Conservation (phyloP, 495 filamentous ascomycete genomes). For the Neurospora discreta region DNA sequence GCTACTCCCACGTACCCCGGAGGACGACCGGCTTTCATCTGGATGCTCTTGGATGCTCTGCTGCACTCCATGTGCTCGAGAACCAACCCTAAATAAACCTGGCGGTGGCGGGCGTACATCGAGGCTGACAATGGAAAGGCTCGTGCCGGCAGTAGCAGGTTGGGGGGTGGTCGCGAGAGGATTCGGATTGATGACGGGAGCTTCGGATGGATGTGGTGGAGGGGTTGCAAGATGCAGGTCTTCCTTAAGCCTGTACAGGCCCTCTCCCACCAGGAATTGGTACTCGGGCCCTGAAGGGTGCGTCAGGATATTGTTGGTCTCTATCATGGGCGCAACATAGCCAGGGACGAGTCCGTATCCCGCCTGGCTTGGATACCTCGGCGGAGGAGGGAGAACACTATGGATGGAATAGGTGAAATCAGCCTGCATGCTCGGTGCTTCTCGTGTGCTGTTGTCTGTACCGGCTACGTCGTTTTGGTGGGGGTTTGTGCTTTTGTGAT, state of each 20-base stretch:
- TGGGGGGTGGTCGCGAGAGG: conserved; percentile 74
- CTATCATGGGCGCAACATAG: conserved; percentile 59
- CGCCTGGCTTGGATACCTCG: conserved; percentile 61
- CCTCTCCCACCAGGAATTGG: conserved; percentile 87
- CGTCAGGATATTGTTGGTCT: conserved; percentile 80
- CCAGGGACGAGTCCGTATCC: conserved; percentile 53
- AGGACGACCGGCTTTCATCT: conserved; percentile 50
- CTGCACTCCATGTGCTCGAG: conserved; percentile 28
- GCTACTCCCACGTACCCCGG: conserved; percentile 39
- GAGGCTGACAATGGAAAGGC: conserved; percentile 63
- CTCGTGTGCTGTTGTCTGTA: background rate
- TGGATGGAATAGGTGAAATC: background rate
- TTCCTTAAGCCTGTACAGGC: conserved; percentile 80
- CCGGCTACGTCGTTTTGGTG: background rate
- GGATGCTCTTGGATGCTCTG: conserved; percentile 50
- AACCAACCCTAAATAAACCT: conserved; percentile 37
- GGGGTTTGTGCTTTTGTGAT: background rate
- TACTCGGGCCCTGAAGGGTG: conserved; percentile 70
- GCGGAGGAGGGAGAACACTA: conserved; percentile 77
- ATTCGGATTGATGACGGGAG: conserved; percentile 73
- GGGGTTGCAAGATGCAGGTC: conserved; percentile 88
- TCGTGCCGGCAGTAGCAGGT: conserved; percentile 78
- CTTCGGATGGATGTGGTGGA: conserved; percentile 88
- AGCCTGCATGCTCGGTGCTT: background rate
- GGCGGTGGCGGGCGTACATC: conserved; percentile 48